Evolutionary conservation across 805 yeast species (phyloP).

Genomic region (Myxozyma lipomycoides): DNA sequence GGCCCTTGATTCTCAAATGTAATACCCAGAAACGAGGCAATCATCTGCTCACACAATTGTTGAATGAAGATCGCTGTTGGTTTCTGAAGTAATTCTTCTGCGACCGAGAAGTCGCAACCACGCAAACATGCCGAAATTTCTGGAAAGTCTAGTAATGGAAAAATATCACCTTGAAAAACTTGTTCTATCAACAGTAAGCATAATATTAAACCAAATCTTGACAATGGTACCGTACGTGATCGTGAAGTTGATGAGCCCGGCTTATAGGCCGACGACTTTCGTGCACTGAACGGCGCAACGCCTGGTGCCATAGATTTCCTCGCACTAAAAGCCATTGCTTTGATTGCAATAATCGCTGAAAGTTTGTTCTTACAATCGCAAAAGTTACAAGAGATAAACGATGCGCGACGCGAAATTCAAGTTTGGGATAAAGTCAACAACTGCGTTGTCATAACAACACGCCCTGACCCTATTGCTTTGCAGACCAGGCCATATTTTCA

Average conservation of each 20-base stretch:
- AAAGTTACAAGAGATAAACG: too few relatives aligned
- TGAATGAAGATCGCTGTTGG: slow-evolving; percentile 58
- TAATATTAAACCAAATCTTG: not conserved
- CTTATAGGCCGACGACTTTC: slow-evolving; percentile 24
- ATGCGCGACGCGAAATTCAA: too few relatives aligned
- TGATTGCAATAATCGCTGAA: not conserved
- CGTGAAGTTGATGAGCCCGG: slow-evolving; percentile 22
- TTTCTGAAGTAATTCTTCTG: slow-evolving; percentile 54
- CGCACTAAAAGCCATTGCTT: slow-evolving; percentile 21
- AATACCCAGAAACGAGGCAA: slow-evolving; percentile 58
- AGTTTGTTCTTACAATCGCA: not conserved
- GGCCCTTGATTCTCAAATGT: slow-evolving; percentile 37
- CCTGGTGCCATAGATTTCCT: slow-evolving; percentile 19
- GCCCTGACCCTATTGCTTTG: too few relatives aligned
- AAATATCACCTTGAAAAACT: slow-evolving; percentile 34
- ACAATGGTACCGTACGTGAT: slow-evolving; percentile 15
- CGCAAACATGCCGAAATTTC: slow-evolving; percentile 59
- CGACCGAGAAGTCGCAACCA: slow-evolving; percentile 57
- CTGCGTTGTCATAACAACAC: not conserved
- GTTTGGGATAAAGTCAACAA: too few relatives aligned
- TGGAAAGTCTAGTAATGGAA: slow-evolving; percentile 57
- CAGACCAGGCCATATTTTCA: too few relatives aligned
- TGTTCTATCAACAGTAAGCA: slow-evolving; percentile 9
- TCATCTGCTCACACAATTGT: slow-evolving; percentile 54
- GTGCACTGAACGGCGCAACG: slow-evolving; percentile 24